Evolutionary conservation across 306 rosid genomes (phyloP), one percentile per base, ranked within the genome.

Genomic region (Cucurbita pepo): DNA sequence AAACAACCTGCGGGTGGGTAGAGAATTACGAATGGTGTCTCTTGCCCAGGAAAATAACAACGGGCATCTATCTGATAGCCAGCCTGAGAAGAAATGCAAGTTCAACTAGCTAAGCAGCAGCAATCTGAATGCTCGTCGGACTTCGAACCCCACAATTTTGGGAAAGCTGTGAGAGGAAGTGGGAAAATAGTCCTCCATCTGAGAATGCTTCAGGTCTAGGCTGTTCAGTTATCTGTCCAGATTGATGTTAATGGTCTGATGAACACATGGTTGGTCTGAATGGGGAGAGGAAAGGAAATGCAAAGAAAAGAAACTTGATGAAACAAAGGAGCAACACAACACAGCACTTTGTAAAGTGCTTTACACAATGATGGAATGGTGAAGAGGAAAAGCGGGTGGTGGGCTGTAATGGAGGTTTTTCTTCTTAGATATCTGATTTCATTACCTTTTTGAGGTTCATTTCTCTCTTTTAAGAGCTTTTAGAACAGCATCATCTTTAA

Each of bases 1-100:
- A 93, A 93, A 79, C 97, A 90, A 80, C 98, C 97, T 34, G 97
- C 96, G 0, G 97, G 92, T 80, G 98, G 91, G 90, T 93, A 83
- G 88, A 84, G 48, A 70, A n/a, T 30, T 70, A 5, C 10, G 47
- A 51, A 15, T 30, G 67, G 56, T 62, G 56, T 62, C 65, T 72
- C 75, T 66, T 79, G 76, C 80, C 77, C 16, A 8, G 8, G 51
- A 62, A 77, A 79, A 18, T 58, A 74, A 13, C 50, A 47, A 41
- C 51, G 78, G 43, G 78, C 61, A 45, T 77, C 69, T 76, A 63
- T 77, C 77, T n/a, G 40, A 9, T 40, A 30, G 34, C 34, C 34
- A 67, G 72, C 72, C 43, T 64, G 53, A 64, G 53, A 72, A 77
- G 87, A 76, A 51, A 59, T 34, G 82, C 76, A 65, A 76, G 77